Evolutionary conservation across 495 filamentous ascomycete genomes (phyloP), one percentile per base, ranked within the genome.

Genomic region (Sordaria brevicollis): DNA sequence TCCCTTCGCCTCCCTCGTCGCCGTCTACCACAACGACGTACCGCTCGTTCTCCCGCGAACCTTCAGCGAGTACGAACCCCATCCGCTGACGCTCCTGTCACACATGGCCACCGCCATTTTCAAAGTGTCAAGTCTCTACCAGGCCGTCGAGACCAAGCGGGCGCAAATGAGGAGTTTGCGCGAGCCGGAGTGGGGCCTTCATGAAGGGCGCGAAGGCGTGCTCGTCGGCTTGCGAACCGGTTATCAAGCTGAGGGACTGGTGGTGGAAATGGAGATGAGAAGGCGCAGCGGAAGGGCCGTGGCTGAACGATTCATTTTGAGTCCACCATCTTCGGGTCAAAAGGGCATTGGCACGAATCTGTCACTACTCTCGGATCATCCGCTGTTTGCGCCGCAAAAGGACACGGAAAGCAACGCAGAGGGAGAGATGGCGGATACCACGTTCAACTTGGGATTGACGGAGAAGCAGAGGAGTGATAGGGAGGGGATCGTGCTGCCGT

Each of bases 401-500:
- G 75, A 77, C 49, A 70, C 67, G 35, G 75, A 74, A 67, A 75
- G 62, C 15, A 76, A 17, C 7, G 81, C 80, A 3, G 87, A 83
- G 19, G 87, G 84, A n/a, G 88, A 84, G 38, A 78, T 81, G 69
- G 77, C 80, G 35, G 83, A 86, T 70, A 83, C 88, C 7, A 96
- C 94, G 15, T 99, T 99, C 75, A 89, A 91, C 71, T 79, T 98
- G 25, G 89, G 90, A 6, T 79, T 99, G 67, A 98, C 94, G n/a
- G 93, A 94, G 70, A 91, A 92, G 80, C 94, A 99, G 82, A 86
- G 89, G 71, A 82, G 83, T 70, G 94, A 94, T 41, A 82, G 95
- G 69, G 93, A 97, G 75, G 92, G 91, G 4, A 89, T 99, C 21
- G 92, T 97, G 34, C 76, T 99, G 73, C 96, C 95, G 35, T 97